These are phyloP conservation scores for Ceratocystiopsis brevicomis DNA, from an alignment of 2,329 filamentous ascomycete genomes.

Conservation along the genomic window DNA sequence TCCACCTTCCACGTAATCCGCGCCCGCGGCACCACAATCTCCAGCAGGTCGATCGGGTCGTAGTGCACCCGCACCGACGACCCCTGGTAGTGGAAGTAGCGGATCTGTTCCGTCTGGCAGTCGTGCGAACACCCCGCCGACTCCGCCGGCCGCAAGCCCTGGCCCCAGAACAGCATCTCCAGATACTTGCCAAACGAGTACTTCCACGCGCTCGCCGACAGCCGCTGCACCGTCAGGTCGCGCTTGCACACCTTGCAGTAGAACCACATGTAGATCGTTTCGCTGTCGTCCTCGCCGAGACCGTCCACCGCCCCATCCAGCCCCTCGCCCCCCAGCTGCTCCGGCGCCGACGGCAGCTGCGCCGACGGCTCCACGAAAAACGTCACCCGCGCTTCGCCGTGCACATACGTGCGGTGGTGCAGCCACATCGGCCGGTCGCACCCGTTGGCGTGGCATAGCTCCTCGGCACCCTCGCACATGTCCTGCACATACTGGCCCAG, in stretches of 20 bases:
- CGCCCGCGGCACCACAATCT: slow-evolving; percentile 80
- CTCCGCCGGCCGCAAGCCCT: slow-evolving; percentile 53
- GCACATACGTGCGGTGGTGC: slow-evolving; percentile 91
- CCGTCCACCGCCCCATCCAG: slow-evolving; percentile 11
- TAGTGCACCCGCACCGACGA: slow-evolving; percentile 79
- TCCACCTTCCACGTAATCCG: slow-evolving; percentile 96
- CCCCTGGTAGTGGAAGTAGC: slow-evolving; percentile 80
- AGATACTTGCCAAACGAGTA: slow-evolving; percentile 98
- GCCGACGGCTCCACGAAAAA: slow-evolving; percentile 59
- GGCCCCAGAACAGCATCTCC: slow-evolving; percentile 94
- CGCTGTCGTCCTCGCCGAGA: slow-evolving; percentile 18
- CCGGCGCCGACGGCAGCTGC: slow-evolving; percentile 27
- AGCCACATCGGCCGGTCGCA: slow-evolving; percentile 81
- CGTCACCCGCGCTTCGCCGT: slow-evolving; percentile 84
- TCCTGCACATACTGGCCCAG: slow-evolving; percentile 92
- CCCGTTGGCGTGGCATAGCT: slow-evolving; percentile 62
- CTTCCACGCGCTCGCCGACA: slow-evolving; percentile 91
- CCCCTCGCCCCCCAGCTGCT: background rate
- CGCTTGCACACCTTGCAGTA: slow-evolving; percentile 82
- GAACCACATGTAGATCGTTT: slow-evolving; percentile 90
- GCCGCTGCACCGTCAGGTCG: slow-evolving; percentile 72
- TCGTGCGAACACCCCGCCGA: slow-evolving; percentile 62
- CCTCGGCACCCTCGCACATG: slow-evolving; percentile 55
- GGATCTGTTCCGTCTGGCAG: slow-evolving; percentile 75
- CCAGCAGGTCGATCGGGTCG: slow-evolving; percentile 78